Evolutionary conservation across 2,329 filamentous ascomycete species (phyloP), one percentile per base, ranked within the genome.

Genomic region (Alternaria ventricosa): DNA sequence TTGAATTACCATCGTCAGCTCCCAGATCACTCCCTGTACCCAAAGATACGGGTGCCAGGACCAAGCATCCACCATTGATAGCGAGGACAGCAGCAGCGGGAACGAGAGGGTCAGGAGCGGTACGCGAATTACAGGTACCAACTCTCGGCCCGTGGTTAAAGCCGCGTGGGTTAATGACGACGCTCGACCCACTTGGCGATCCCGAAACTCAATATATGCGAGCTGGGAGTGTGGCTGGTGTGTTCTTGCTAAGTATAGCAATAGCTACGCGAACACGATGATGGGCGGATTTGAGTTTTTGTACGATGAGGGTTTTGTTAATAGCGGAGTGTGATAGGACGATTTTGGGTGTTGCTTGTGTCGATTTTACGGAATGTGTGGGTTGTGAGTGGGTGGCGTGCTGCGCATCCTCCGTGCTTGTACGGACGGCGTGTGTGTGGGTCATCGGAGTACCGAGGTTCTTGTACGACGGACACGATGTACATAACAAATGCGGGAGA

Each of bases 111-210:
- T 51, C 46, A 36, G 30, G 30, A 36, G 30, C 8, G 11, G 30
- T 15, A 15, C 30, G 23, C 47, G 30, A 28, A 30, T 13, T 25
- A 30, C 46, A 51, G 33, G 20, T 41, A 53, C 49, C 49, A 9
- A n/a, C 4, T 9, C 11, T 8, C 25, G 57, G 57, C 13, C 57
- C 41, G 57, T 60, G 57, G 41, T 33, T 33, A 46, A 43, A 56
- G 58, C 58, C 53, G 58, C 30, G 44, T 60, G 53, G 44, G 44
- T 33, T 36, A 20, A 46, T 57, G 51, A 60, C 22, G 51, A 60
- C 58, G 58, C 58, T 49, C 44, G 44, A 30, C 27, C 44, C 58
- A 49, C 58, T 11, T 25, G 20, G 23, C 41, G 54, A n/a, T 41
- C 49, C 49, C 49, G 13, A 22, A 22, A 20, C 22, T 33, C 20